Evolutionary conservation across 2,329 filamentous ascomycete species (phyloP).

Genomic region (Graphiopsis chlorocephala): DNA sequence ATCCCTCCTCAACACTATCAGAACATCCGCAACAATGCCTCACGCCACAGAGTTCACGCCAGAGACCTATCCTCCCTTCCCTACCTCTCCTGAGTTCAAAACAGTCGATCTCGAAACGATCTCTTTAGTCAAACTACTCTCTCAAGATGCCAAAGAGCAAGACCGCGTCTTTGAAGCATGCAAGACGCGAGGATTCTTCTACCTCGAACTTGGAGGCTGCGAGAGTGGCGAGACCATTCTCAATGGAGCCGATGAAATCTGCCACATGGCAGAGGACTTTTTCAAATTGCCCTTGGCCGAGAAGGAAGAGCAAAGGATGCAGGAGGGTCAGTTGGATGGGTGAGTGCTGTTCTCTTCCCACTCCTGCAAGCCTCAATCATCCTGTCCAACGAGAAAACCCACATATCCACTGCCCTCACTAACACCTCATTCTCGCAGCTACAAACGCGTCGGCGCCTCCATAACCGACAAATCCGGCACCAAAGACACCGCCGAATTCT

Average conservation of each 20-base stretch:
- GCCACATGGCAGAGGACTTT: slow-evolving; percentile 42
- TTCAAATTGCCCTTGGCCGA: slow-evolving; percentile 51
- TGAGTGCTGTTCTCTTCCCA: neutral
- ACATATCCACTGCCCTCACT: neutral
- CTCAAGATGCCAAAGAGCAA: slow-evolving; percentile 34
- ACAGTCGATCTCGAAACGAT: slow-evolving; percentile 35
- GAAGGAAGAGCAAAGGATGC: slow-evolving; percentile 23
- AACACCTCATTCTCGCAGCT: slow-evolving; percentile 19
- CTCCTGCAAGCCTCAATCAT: neutral
- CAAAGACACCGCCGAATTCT: slow-evolving; percentile 55
- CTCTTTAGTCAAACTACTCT: slow-evolving; percentile 40
- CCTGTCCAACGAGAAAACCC: neutral
- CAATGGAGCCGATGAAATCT: slow-evolving; percentile 28
- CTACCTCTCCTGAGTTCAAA: slow-evolving; percentile 28
- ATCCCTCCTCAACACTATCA: neutral
- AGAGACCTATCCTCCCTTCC: slow-evolving; percentile 41
- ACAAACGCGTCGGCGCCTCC: slow-evolving; percentile 43
- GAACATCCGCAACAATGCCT: slow-evolving; percentile 25
- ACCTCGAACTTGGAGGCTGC: slow-evolving; percentile 47
- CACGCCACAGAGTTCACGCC: slow-evolving; percentile 34
- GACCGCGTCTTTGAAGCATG: slow-evolving; percentile 42
- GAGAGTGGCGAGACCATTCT: slow-evolving; percentile 30
- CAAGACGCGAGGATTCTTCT: slow-evolving; percentile 55
- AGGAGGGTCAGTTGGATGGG: slow-evolving; percentile 14
- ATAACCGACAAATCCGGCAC: slow-evolving; percentile 50